Conservation (phyloP, 495 filamentous ascomycete species). For the Xylaria longipes region DNA sequence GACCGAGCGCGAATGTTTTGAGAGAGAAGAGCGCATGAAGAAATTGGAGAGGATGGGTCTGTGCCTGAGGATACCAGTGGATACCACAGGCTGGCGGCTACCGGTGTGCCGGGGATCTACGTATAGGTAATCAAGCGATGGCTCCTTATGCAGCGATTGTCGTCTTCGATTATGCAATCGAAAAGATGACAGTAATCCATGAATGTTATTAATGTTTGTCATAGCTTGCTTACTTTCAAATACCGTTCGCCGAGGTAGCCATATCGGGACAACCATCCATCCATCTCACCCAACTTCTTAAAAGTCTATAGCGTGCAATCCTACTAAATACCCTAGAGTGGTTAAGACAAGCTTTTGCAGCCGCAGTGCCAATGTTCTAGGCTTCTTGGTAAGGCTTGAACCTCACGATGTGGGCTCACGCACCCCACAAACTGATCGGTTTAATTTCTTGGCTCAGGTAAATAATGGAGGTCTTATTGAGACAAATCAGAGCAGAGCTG, state of each 20-base stretch:
- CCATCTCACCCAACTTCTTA: background rate
- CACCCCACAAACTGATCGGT: constrained; percentile 4
- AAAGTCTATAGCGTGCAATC: background rate
- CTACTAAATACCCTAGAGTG: background rate
- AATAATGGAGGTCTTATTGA: no score
- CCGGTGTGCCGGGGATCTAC: constrained; percentile 61
- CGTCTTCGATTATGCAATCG: background rate
- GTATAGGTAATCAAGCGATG: no score
- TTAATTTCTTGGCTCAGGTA: background rate
- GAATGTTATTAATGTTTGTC: background rate
- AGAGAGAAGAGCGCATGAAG: constrained; percentile 39
- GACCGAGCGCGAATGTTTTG: constrained; percentile 29
- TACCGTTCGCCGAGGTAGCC: background rate
- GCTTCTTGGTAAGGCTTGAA: constrained; percentile 21
- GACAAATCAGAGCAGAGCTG: background rate
- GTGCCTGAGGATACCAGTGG: constrained; percentile 63
- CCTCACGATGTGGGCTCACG: constrained; percentile 11
- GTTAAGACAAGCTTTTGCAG: constrained; percentile 20
- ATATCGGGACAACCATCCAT: background rate
- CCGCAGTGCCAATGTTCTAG: constrained; percentile 6
- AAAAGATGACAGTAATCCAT: background rate
- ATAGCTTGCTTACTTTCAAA: background rate
- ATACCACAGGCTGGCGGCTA: constrained; percentile 60
- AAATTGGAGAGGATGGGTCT: constrained; percentile 55
- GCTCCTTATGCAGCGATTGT: background rate